Base-by-base conservation (phyloP, 106 monocot genomes). In the Acanthochlamys bracteata region DNA sequence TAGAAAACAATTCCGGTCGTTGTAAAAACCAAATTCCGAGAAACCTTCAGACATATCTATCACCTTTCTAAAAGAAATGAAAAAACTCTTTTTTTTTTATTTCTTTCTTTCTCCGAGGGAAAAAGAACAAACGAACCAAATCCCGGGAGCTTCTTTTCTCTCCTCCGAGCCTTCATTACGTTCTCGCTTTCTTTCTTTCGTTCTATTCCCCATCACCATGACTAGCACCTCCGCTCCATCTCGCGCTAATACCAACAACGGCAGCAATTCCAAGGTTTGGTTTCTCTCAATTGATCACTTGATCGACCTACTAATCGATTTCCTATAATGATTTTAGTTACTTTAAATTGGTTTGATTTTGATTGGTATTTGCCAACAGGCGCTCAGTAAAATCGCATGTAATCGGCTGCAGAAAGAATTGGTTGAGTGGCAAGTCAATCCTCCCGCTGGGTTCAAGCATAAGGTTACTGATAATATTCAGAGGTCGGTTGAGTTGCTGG, bases 391-490 rank as follows among this genome's bases (percentile, higher is more conserved):
- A 69, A 88, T 88, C 74, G 83, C 87, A 0, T 77, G 74, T 74
- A 88, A 80, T 59, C 53, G 83, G 55, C 77, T 88, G 12, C 83
- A 83, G 80, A 88, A 88, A 76, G 87, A 88, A 62, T 71, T 88
- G 24, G 68, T 67, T 61, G 87, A 88, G 49, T 88, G 87, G 87
- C 87, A 88, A 71, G 70, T 83, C 77, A 83, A 80, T 55, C 87
- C 87, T 17, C 83, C 83, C 7, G 25, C 74, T 4, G 87, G 87
- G 39, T 88, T 88, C 77, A 88, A 71, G 74, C 79, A 82, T 63
- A 77, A 74, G 61, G 76, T 79, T 69, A 71, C 79, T n/a, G 80
- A 80, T 69, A 88, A 80, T 49, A 83, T 88, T 21, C 83, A 88
- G 22, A 80, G 86, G 86, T 86, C 24, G 10, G 63, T 57, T 16